Conservation (phyloP, 2,329 filamentous ascomycete species). For the Atkinsonella hypoxylon region DNA sequence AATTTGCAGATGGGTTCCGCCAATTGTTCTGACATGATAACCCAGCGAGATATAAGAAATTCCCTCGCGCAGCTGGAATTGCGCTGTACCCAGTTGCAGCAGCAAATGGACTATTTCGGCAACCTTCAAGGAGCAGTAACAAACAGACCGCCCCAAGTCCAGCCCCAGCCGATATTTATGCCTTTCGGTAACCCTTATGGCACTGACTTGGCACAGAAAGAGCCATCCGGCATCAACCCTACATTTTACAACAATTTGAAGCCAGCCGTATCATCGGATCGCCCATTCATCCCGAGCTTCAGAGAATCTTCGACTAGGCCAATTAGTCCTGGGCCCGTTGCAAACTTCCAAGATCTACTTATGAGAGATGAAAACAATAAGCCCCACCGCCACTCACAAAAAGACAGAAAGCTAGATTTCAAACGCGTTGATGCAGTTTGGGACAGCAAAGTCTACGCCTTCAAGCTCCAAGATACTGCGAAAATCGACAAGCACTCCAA, state of each 20-base stretch:
- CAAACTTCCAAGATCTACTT: not conserved
- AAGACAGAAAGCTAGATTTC: slow-evolving; percentile 25
- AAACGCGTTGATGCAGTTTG: slow-evolving; percentile 44
- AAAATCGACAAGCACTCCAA: slow-evolving; percentile 34
- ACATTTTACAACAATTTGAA: not conserved
- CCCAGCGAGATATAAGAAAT: slow-evolving; percentile 1
- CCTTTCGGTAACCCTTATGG: not conserved
- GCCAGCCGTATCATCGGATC: not conserved
- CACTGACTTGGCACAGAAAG: not conserved
- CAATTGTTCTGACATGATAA: not conserved
- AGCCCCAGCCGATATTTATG: not conserved
- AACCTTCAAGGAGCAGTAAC: not conserved
- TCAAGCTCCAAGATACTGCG: slow-evolving; percentile 42
- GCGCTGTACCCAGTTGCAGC: slow-evolving; percentile 1
- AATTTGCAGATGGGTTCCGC: not conserved
- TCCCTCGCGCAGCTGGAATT: slow-evolving; percentile 5
- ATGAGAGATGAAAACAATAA: not conserved
- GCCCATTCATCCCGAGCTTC: not conserved
- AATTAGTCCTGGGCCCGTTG: not conserved
- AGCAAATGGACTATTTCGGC: slow-evolving; percentile 1
- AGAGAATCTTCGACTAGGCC: not conserved
- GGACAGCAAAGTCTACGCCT: slow-evolving; percentile 37
- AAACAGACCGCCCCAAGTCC: not conserved
- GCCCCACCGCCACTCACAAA: not conserved
- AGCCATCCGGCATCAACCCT: not conserved